Base-by-base conservation (phyloP, 441 rosid genomes). In the Cnidoscolus chayamansa region DNA sequence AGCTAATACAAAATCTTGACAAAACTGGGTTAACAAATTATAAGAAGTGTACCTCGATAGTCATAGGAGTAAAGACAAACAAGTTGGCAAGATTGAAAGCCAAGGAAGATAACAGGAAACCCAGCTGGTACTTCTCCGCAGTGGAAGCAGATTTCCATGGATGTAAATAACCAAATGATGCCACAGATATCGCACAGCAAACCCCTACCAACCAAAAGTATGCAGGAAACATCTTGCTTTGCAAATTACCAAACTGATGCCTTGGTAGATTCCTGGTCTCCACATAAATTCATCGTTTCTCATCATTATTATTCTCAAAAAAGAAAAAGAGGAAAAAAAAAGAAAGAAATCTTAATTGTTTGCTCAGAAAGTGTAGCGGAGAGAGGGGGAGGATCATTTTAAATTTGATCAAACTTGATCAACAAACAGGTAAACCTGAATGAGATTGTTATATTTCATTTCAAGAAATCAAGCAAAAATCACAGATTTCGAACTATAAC, bases 211-310 rank as follows among this genome's bases (percentile, higher is more conserved):
- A 58, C 13, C 82, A 81, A 78, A 91, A 91, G 77, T 94, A 94
- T 1, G 94, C 98, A 19, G 97, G 98, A 81, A 94, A 90, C 98
- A 93, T 86, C 86, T 90, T 91, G 92, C 96, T 89, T 58, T 91
- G 96, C 35, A 91, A 76, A 75, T 88, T 86, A 54, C 98, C 98
- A 55, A 90, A 91, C 74, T 87, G 93, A 85, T 90, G 97, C 86
- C 97, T 87, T 12, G 97, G 96, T 16, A 94, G 83, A 75, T 94
- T 86, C 84, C 94, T 93, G 74, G 45, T 9, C 62, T 67, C 43
- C 63, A 62, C 19, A 40, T 11, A 67, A 15, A 58, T 6, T 2
- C 1, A 59, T 58, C n/a, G 13, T 4, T 11, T 70, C 57, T 58
- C 35, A 45, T 4, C 4, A 54, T 47, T 11, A 45, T 19, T 32